A percentile compares a stretch with the other conserved stretches of the same genome.
Conservation (phyloP, 164 flowering plant genomes). For the Echeveria elegans region DNA sequence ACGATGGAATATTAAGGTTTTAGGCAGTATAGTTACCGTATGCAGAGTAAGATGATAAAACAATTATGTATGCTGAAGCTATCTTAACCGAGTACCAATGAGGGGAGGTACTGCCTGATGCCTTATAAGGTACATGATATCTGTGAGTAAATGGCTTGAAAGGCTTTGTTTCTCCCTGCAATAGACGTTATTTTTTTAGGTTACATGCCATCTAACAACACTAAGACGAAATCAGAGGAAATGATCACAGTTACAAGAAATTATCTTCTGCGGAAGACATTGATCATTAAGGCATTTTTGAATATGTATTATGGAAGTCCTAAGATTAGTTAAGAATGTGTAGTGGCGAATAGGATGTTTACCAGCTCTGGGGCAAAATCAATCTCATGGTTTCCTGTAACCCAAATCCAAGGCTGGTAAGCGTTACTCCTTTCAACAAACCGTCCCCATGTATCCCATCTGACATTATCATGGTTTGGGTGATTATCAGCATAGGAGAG, state of each 20-base stretch:
- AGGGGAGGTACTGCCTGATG: slow-evolving; percentile 8
- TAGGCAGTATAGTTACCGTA: not conserved
- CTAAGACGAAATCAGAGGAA: not conserved
- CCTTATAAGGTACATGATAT: slow-evolving; percentile 5
- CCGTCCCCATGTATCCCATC: slow-evolving; percentile 13
- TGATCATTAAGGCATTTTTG: too few species aligned
- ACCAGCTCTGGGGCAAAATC: slow-evolving; percentile 8
- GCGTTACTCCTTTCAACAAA: slow-evolving; percentile 9
- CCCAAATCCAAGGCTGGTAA: slow-evolving; percentile 12
- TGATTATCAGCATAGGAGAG: slow-evolving; percentile 9
- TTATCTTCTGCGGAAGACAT: not conserved
- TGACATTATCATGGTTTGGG: slow-evolving; percentile 6
- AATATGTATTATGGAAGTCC: not conserved
- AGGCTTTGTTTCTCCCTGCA: slow-evolving; percentile 9
- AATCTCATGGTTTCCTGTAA: slow-evolving; percentile 11
- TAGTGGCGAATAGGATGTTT: not conserved
- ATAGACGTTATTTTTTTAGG: not conserved
- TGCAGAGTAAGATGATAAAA: slow-evolving; percentile 9
- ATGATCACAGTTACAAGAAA: not conserved
- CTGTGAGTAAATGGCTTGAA: slow-evolving; percentile 11
- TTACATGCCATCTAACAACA: not conserved
- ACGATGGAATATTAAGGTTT: not conserved
- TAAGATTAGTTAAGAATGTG: not conserved
- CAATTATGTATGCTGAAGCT: slow-evolving; percentile 11
- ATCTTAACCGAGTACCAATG: slow-evolving; percentile 10